Evolutionary conservation across 83 land plant genomes (phyloP).

Genomic region (Diphasiastrum complanatum): DNA sequence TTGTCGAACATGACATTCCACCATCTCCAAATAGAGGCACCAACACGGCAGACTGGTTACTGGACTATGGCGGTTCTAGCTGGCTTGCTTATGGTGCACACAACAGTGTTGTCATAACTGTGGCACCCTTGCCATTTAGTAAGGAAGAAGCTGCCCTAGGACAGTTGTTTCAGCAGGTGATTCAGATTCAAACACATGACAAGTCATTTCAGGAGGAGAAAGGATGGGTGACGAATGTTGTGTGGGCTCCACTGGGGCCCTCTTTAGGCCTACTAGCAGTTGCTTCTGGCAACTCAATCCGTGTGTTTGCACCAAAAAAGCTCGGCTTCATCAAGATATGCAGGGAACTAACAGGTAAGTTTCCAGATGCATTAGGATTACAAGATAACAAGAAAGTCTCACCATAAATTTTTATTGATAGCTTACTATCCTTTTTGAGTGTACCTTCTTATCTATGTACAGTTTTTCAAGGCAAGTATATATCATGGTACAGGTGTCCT

Average conservation of each 20-base stretch:
- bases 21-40: constrained; percentile 22
- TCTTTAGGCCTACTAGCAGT: constrained; percentile 26
- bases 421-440: no score
- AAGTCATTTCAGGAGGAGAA: constrained; percentile 7
- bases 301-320: constrained; percentile 11
- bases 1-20: constrained; percentile 20
- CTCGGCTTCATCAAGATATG: neutral
- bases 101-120: constrained; percentile 18
- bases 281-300: constrained; percentile 15
- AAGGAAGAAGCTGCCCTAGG: constrained; percentile 21
- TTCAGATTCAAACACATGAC: neutral
- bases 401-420: no score
- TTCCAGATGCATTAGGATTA: no score
- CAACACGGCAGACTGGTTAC: constrained; percentile 23
- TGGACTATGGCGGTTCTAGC: constrained; percentile 24
- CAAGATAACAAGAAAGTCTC: no score
- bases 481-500: no score
- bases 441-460: no score
- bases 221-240: constrained; percentile 12
- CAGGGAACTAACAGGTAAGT: no score
- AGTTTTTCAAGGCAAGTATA: no score
- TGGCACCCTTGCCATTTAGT: constrained; percentile 21
- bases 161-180: constrained; percentile 27
- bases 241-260: constrained; percentile 24
- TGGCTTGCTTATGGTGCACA: constrained; percentile 30